phyloP scores from a whole-genome alignment of 2,329 filamentous ascomycete genomes.

The Metarhizium humberi region DNA sequence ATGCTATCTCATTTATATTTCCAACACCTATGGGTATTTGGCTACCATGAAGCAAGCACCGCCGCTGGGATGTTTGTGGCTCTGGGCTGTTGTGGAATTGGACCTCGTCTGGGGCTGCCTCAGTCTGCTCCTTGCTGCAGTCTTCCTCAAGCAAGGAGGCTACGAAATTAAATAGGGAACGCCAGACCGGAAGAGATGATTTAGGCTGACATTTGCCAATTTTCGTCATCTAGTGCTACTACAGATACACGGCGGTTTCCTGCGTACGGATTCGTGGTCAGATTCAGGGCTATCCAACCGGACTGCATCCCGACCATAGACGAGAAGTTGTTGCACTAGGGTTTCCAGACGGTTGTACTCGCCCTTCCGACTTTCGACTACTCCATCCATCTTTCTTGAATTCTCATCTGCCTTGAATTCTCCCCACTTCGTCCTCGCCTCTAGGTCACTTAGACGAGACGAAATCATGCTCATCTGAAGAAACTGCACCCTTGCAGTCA shows the following conservation, averaged over 20 bases:
- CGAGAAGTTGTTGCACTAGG: not conserved
- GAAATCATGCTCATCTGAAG: slow-evolving; percentile 39
- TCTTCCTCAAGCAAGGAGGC: slow-evolving; percentile 39
- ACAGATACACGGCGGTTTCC: not conserved
- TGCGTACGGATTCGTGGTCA: not conserved
- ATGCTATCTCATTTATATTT: slow-evolving; percentile 72
- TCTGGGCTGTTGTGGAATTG: slow-evolving; percentile 88
- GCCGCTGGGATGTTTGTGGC: slow-evolving; percentile 81
- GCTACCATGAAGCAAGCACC: slow-evolving; percentile 87
- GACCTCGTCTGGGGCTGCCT: slow-evolving; percentile 55
- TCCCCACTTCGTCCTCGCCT: slow-evolving; percentile 20
- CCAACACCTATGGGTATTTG: slow-evolving; percentile 72
- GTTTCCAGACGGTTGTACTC: not conserved
- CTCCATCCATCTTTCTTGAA: slow-evolving; percentile 15
- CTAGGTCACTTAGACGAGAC: slow-evolving; percentile 28
- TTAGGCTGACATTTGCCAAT: not conserved
- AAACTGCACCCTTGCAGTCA: slow-evolving; percentile 36
- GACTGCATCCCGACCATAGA: not conserved
- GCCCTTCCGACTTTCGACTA: slow-evolving; percentile 8
- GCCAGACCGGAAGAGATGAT: not conserved
- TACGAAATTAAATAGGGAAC: slow-evolving; percentile 30
- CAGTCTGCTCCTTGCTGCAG: slow-evolving; percentile 37
- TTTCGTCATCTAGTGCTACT: not conserved
- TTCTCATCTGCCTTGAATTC: slow-evolving; percentile 13
- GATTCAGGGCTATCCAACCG: not conserved